These are phyloP conservation scores for Thermochaetoides thermophila DNA, from an alignment of 495 filamentous ascomycete species.

Conservation along the genomic window DNA sequence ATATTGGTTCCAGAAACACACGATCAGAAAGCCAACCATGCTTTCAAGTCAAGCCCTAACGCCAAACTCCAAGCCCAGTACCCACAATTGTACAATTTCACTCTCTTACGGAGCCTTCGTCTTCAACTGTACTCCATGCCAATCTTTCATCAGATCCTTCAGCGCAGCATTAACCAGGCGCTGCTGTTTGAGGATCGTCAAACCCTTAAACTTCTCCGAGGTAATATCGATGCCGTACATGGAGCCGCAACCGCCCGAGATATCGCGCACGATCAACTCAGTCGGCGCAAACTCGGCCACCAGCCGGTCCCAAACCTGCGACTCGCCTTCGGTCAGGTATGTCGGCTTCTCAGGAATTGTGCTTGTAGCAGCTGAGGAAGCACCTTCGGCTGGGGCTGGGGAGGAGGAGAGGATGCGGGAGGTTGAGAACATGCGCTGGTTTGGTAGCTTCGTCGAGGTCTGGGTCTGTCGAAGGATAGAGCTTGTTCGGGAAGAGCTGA, in stretches of 20 bases:
- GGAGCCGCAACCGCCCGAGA: conserved; percentile 63
- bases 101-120: conserved; percentile 33
- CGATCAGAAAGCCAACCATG: background rate
- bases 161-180: conserved; percentile 53
- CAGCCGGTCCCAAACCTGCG: conserved; percentile 31
- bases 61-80: background rate
- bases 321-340: conserved; percentile 28
- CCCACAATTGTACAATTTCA: no score
- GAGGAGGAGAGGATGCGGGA: conserved; percentile 2
- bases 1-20: background rate
- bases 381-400: background rate
- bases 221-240: conserved; percentile 66
- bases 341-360: conserved; percentile 23
- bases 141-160: conserved; percentile 52
- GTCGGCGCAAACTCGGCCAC: conserved; percentile 28
- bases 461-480: background rate
- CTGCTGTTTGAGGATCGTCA: conserved; percentile 56
- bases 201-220: conserved; percentile 48
- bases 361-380: background rate
- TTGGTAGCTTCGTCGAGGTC: background rate
- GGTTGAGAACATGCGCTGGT: conserved; percentile 1
- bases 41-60: no score
- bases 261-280: conserved; percentile 48
- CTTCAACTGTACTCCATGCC: conserved; percentile 63
- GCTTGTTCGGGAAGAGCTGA: background rate